These are phyloP conservation scores for Saccharomycopsis sp. DNA, from an alignment of 805 yeast species.

Conservation along the genomic window DNA sequence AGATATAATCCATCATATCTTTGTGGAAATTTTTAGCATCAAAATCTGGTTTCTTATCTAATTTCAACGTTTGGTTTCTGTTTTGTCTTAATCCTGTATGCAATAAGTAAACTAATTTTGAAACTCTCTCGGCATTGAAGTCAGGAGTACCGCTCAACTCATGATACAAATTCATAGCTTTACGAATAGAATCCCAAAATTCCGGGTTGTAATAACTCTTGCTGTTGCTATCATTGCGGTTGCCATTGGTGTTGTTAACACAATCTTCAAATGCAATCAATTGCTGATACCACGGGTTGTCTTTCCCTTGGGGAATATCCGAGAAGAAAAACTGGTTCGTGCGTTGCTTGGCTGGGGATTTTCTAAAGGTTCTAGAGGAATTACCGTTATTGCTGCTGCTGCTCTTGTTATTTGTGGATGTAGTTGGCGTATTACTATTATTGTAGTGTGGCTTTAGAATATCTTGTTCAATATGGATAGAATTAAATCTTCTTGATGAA, in stretches of 20 bases:
- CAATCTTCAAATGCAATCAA: slow-evolving; percentile 48
- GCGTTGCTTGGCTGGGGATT: slow-evolving; percentile 23
- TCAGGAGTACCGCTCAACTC: slow-evolving; percentile 42
- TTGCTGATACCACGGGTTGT: slow-evolving; percentile 44
- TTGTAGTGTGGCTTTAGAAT: slow-evolving; percentile 12
- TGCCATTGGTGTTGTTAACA: slow-evolving; percentile 28
- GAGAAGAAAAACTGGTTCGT: slow-evolving; percentile 22
- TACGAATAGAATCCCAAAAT: slow-evolving; percentile 47
- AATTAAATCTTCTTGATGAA: slow-evolving; percentile 17
- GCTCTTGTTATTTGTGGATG: slow-evolving; percentile 23
- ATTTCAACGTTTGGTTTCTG: slow-evolving; percentile 45
- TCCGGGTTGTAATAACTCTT: slow-evolving; percentile 34
- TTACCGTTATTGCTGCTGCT: slow-evolving; percentile 21
- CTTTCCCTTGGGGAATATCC: slow-evolving; percentile 23
- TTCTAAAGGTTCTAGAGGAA: slow-evolving; percentile 26
- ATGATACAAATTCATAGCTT: slow-evolving; percentile 44
- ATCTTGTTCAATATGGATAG: slow-evolving; percentile 16
- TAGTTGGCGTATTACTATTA: slow-evolving; percentile 18
- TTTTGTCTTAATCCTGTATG: slow-evolving; percentile 52
- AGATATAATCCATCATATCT: slow-evolving; percentile 44
- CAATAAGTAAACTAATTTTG: slow-evolving; percentile 43
- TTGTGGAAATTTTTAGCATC: slow-evolving; percentile 51
- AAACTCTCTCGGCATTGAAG: slow-evolving; percentile 39
- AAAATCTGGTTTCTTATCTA: slow-evolving; percentile 53
- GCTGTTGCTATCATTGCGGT: background rate